These are phyloP conservation scores for Rhynchosporium agropyri DNA, from an alignment of 2,329 filamentous ascomycete genomes.

Conservation along the genomic window DNA sequence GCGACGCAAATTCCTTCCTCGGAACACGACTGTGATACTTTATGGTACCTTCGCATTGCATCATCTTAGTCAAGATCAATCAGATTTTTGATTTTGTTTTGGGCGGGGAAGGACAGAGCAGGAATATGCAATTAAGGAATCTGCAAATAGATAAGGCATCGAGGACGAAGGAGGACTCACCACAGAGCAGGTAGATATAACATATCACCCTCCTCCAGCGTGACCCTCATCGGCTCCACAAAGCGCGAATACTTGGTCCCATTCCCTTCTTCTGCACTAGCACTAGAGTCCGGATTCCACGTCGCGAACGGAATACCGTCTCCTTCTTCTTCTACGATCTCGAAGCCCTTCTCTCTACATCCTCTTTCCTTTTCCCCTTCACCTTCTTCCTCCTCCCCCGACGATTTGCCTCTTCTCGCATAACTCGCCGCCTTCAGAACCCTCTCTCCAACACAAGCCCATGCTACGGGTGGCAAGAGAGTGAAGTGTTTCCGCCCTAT, in stretches of 20 bases:
- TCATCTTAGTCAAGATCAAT: not conserved
- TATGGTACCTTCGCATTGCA: slow-evolving; percentile 63
- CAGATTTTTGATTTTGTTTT: not conserved
- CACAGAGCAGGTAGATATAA: slow-evolving; percentile 81
- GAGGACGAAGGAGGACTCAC: slow-evolving; percentile 48
- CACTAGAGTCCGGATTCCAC: slow-evolving; percentile 67
- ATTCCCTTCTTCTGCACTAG: slow-evolving; percentile 38
- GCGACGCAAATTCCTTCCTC: slow-evolving; percentile 74
- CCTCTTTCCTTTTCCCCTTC: not conserved
- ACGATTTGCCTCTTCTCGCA: not conserved
- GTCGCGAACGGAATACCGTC: slow-evolving; percentile 66
- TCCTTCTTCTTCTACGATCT: slow-evolving; percentile 27
- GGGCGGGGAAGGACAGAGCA: not conserved
- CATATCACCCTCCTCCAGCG: slow-evolving; percentile 74
- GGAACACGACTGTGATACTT: slow-evolving; percentile 71
- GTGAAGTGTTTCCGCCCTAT: slow-evolving; percentile 74
- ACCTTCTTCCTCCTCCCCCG: slow-evolving; percentile 27
- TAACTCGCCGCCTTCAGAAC: slow-evolving; percentile 62
- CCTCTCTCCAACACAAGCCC: slow-evolving; percentile 69
- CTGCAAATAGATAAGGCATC: not conserved
- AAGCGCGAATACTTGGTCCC: slow-evolving; percentile 61
- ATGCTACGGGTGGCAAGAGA: slow-evolving; percentile 70
- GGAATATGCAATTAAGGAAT: not conserved
- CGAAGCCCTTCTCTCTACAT: slow-evolving; percentile 1
- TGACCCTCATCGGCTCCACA: slow-evolving; percentile 65